Percentiles rank a stretch among this genome's conserved stretches.
Conservation (phyloP, 2,329 filamentous ascomycete genomes). For the Arthrobotrys sinensis region DNA sequence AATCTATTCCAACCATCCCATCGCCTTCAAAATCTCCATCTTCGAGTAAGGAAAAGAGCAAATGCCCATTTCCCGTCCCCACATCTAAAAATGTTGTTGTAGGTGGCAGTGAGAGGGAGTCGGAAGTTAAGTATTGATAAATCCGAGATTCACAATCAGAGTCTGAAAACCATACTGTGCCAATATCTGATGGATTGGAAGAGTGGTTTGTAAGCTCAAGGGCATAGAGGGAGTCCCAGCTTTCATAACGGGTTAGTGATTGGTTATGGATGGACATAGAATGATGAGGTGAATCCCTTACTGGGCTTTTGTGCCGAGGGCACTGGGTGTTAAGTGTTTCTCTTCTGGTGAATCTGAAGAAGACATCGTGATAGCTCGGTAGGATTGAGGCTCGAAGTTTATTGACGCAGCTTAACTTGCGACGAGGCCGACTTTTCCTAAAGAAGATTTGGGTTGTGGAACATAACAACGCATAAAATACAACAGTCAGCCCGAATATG, state of each 20-base stretch:
- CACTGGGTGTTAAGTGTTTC: constrained; percentile 62
- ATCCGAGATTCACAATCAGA: constrained; percentile 88
- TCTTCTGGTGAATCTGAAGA: constrained; percentile 36
- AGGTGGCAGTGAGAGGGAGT: constrained; percentile 66
- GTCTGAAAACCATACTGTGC: constrained; percentile 97
- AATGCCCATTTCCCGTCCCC: constrained; percentile 92
- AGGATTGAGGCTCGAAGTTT: neutral
- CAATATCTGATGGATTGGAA: constrained; percentile 81
- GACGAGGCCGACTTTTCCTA: constrained; percentile 4
- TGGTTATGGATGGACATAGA: neutral
- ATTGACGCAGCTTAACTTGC: neutral
- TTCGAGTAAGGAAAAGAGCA: constrained; percentile 85
- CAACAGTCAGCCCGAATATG: neutral
- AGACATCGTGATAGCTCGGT: constrained; percentile 20
- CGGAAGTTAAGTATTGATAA: constrained; percentile 76
- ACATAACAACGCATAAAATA: constrained; percentile 23
- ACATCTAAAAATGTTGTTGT: constrained; percentile 82
- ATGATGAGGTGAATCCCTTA: constrained; percentile 69
- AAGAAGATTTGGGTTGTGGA: constrained; percentile 20
- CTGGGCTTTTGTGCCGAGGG: constrained; percentile 93
- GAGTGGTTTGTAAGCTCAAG: constrained; percentile 80
- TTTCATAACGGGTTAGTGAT: constrained; percentile 66
- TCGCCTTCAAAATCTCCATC: constrained; percentile 71
- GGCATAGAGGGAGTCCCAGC: constrained; percentile 83
- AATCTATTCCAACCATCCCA: constrained; percentile 87